Percentiles rank a stretch among this genome's conserved stretches.
phyloP scores from a whole-genome alignment of 345 rosid species.

The Schrenkiella parvula region DNA sequence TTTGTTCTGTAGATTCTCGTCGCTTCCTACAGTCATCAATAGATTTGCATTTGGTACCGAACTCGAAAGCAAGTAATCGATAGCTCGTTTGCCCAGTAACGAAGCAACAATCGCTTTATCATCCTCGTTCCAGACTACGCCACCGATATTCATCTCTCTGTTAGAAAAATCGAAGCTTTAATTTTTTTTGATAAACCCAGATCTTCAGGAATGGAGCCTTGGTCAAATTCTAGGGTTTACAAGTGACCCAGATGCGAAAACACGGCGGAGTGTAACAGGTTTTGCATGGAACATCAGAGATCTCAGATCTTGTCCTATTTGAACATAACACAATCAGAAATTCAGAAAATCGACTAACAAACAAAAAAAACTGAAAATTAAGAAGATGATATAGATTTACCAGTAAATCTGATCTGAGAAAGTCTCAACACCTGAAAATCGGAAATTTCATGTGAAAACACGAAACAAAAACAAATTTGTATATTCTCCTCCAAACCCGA shows the following conservation, averaged over 20 bases:
- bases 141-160: slow-evolving; percentile 24
- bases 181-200: background rate
- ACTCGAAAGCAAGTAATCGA: slow-evolving; percentile 66
- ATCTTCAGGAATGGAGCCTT: background rate
- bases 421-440: background rate
- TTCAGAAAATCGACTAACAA: background rate
- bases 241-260: slow-evolving; percentile 8
- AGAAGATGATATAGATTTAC: background rate
- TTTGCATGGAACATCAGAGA: slow-evolving; percentile 33
- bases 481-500: background rate
- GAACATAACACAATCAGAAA: background rate
- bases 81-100: slow-evolving; percentile 63
- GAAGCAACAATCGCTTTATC: slow-evolving; percentile 67
- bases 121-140: slow-evolving; percentile 57
- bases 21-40: slow-evolving; percentile 54
- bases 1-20: slow-evolving; percentile 69
- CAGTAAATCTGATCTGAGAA: background rate
- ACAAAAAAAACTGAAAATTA: background rate
- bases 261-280: background rate
- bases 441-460: background rate
- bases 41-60: slow-evolving; percentile 55
- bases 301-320: slow-evolving; percentile 34
- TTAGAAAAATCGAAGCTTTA: slow-evolving; percentile 12
- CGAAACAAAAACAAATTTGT: background rate
- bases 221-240: slow-evolving; percentile 1